Evolutionary conservation across 192 early-diverging fungal species (phyloP).

Genomic region (Diversispora epigaea): DNA sequence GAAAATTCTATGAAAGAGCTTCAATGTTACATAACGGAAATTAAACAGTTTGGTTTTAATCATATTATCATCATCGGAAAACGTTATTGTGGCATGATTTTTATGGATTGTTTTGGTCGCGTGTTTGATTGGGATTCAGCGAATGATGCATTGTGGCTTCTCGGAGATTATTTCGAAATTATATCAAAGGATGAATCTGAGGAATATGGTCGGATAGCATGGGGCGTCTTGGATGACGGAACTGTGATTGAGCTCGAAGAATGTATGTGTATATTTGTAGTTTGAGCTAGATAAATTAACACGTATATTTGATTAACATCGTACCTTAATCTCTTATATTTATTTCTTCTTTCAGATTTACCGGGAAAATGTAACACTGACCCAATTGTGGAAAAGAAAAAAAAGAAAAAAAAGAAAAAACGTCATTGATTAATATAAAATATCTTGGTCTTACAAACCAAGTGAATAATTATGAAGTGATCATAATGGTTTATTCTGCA

Average conservation of each 20-base stretch:
- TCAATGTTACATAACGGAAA: constrained; percentile 9
- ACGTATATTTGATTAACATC: neutral
- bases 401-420: constrained; percentile 27
- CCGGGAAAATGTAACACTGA: constrained; percentile 15
- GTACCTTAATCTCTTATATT: constrained; percentile 25
- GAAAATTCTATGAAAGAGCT: neutral
- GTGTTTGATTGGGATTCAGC: constrained; percentile 19
- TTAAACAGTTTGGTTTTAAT: constrained; percentile 27
- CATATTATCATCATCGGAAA: constrained; percentile 21
- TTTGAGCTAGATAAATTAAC: too few species aligned
- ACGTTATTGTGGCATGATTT: constrained; percentile 3
- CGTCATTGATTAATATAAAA: constrained; percentile 6
- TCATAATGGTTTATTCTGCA: neutral
- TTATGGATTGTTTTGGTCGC: constrained; percentile 26
- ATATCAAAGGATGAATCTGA: neutral
- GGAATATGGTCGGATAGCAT: constrained; percentile 21
- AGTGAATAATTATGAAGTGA: neutral
- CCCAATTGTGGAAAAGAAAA: constrained; percentile 19
- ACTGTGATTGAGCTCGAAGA: constrained; percentile 19
- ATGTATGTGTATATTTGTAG: constrained; percentile 23
- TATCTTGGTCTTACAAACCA: neutral
- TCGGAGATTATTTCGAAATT: neutral
- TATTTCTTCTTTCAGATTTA: constrained; percentile 20
- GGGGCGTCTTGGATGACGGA: constrained; percentile 15
- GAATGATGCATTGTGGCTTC: neutral